phyloP scores from a whole-genome alignment of 331 rosid genomes.

The Prunus yedoensis region DNA sequence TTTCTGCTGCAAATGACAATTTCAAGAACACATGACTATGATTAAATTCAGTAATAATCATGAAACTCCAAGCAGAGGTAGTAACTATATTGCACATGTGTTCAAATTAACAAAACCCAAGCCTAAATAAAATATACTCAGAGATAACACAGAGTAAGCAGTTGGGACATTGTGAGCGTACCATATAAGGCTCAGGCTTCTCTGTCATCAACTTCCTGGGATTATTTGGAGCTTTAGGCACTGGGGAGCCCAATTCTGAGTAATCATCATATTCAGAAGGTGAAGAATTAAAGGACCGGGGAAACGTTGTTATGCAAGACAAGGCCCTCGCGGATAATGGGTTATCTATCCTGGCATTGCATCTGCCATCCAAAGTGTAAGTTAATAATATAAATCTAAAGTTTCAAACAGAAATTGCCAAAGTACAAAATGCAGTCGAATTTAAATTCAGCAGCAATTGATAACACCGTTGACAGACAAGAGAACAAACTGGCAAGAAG shows the following conservation, averaged over 20 bases:
- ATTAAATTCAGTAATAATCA: not conserved
- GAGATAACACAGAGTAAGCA: not conserved
- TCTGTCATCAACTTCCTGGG: slow-evolving; percentile 21
- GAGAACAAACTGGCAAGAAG: no score
- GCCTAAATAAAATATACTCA: not conserved
- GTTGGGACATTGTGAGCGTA: slow-evolving; percentile 8
- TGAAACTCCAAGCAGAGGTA: not conserved
- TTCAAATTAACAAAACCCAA: not conserved
- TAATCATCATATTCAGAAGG: slow-evolving; percentile 14
- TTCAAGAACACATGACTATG: not conserved
- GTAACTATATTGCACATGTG: not conserved
- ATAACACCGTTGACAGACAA: not conserved
- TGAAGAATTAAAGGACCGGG: slow-evolving; percentile 12
- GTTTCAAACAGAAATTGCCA: not conserved
- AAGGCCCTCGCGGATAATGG: not conserved
- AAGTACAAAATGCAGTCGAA: not conserved
- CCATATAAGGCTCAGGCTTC: slow-evolving; percentile 27
- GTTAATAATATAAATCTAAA: not conserved
- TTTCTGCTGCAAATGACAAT: slow-evolving; percentile 20
- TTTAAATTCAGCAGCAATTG: not conserved
- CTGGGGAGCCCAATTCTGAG: slow-evolving; percentile 17
- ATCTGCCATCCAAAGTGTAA: slow-evolving; percentile 3
- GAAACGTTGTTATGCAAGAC: not conserved
- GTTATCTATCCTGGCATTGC: not conserved
- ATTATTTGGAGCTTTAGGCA: not conserved